phyloP scores from a whole-genome alignment of 176 grass and related monocot species.

The Dactylis glomerata region DNA sequence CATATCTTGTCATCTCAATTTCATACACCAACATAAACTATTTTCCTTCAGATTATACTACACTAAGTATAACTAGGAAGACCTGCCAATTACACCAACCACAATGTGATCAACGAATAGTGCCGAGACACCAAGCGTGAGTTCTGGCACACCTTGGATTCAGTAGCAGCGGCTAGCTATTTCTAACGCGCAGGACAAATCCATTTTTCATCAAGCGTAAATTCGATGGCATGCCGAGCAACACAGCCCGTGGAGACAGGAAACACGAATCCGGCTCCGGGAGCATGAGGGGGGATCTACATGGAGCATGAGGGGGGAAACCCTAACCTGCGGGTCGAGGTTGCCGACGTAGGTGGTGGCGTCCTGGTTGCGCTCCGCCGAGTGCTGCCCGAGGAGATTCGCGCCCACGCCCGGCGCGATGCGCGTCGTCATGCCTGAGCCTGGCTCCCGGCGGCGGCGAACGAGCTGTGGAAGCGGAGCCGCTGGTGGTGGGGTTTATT shows the following conservation, averaged over 20 bases:
- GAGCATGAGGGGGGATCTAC: not conserved
- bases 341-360: slow-evolving; percentile 98
- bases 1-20: not conserved
- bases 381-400: slow-evolving; percentile 92
- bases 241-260: not conserved
- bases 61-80: not conserved
- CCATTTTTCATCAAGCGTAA: not conserved
- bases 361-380: slow-evolving; percentile 96
- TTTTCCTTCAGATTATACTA: not conserved
- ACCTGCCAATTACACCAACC: not conserved
- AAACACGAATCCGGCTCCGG: not conserved
- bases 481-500: slow-evolving; percentile 18
- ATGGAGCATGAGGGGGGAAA: not conserved
- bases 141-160: not conserved
- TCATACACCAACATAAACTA: not conserved
- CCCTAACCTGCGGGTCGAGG: slow-evolving; percentile 86
- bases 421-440: slow-evolving; percentile 77
- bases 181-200: not conserved
- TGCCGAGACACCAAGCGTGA: not conserved
- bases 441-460: not conserved
- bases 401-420: slow-evolving; percentile 98
- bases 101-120: not conserved
- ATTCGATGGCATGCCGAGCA: not conserved
- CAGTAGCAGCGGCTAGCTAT: not conserved
- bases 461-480: not conserved